These are phyloP conservation scores for Podospora appendiculata DNA, from an alignment of 495 filamentous ascomycete genomes.

Conservation along the genomic window DNA sequence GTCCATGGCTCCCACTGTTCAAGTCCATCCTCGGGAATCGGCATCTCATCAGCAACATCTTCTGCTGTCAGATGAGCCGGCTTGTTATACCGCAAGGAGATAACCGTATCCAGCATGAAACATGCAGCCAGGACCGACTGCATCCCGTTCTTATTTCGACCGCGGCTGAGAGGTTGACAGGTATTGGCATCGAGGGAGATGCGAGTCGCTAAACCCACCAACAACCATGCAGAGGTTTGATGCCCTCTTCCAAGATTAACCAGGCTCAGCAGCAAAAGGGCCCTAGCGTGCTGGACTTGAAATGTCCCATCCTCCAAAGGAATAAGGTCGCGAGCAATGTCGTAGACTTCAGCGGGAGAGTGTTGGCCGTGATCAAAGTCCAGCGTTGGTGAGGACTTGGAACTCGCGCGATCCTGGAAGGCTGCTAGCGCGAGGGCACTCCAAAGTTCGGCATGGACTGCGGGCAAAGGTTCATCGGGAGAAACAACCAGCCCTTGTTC, in stretches of 20 bases:
- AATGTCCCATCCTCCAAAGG: conserved; percentile 50
- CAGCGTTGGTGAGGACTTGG: conserved; percentile 3
- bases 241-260: conserved; percentile 50
- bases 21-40: conserved; percentile 53
- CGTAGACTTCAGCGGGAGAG: conserved; percentile 42
- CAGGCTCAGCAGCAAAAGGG: conserved; percentile 53
- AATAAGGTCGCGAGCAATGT: conserved; percentile 49
- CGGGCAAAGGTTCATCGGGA: conserved; percentile 31
- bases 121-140: conserved; percentile 51
- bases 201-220: conserved; percentile 55
- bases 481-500: conserved; percentile 19
- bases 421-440: conserved; percentile 50
- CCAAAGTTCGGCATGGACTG: conserved; percentile 59
- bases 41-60: conserved; percentile 36
- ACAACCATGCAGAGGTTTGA: conserved; percentile 50
- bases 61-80: conserved; percentile 46
- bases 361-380: background rate
- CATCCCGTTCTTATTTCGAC: conserved; percentile 31
- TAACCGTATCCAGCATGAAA: conserved; percentile 57
- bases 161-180: conserved; percentile 8
- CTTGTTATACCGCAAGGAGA: conserved; percentile 47
- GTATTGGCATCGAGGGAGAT: conserved; percentile 46
- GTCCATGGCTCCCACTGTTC: conserved; percentile 71
- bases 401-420: conserved; percentile 36
- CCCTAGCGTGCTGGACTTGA: conserved; percentile 55